Conservation (phyloP, 306 rosid species). For the Dalbergia oliveri region DNA sequence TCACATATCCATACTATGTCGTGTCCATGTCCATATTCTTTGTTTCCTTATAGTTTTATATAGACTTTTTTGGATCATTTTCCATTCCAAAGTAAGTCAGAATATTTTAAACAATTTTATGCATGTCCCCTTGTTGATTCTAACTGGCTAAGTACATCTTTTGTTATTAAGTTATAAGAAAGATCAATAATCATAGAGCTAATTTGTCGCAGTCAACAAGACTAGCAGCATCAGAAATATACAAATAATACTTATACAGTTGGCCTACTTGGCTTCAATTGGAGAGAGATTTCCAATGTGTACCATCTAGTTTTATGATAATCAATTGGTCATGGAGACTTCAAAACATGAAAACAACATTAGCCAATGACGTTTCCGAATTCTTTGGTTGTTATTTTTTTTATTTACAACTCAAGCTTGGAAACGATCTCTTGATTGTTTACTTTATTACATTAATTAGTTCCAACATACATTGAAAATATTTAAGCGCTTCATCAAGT, state of each 20-base stretch:
- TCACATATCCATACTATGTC: no score
- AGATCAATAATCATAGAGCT: neutral
- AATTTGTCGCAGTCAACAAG: conserved; percentile 27
- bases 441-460: neutral
- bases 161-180: no score
- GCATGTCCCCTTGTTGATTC: no score
- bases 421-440: conserved; percentile 18
- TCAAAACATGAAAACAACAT: conserved; percentile 29
- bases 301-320: neutral
- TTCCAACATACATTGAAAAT: no score
- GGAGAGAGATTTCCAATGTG: conserved; percentile 8
- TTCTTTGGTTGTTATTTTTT: neutral
- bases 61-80: no score
- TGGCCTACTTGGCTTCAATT: conserved; percentile 4
- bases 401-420: neutral
- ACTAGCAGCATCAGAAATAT: neutral
- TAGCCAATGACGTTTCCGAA: conserved; percentile 22
- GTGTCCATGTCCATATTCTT: no score
- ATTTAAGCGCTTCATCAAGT: neutral
- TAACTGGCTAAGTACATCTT: no score
- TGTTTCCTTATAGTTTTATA: no score
- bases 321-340: neutral
- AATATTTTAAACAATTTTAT: no score
- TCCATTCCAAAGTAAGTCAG: no score
- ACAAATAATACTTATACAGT: neutral